Evolutionary conservation across 345 rosid species (phyloP), one percentile per base, ranked within the genome.

Genomic region (Eucalyptus guilfoylei): DNA sequence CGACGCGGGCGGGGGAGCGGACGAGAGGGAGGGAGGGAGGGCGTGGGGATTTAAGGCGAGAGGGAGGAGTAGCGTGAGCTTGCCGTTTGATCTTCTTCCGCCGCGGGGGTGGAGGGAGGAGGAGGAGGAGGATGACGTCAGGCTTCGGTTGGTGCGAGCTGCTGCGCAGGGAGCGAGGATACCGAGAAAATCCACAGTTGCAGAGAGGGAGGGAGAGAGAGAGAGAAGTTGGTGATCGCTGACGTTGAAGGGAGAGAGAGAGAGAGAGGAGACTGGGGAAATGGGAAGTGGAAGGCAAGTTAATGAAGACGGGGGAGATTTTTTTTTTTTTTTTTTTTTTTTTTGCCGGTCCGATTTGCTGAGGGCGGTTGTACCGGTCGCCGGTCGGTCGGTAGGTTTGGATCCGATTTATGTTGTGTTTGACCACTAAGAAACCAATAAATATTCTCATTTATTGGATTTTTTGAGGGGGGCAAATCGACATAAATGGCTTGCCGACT

Each of bases 251-350:
- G 26, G 87, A 80, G 48, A 58, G 17, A 49, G 64, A 60, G 13
- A 28, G 69, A 28, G 4, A 3, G 28, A 5, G 45, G 85, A 52
- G 55, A 49, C 52, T 44, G 24, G 14, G 44, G 88, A 34, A 69
- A 87, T 52, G 40, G 87, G 87, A 88, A 86, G 86, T 76, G 88
- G 80, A 87, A 87, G 88, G 54, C 40, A 87, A 62, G 88, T 87
- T 86, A 42, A 87, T 7, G 44, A 17, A 16, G 15, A 32, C 21
- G 24, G 58, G 88, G 42, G 3, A 14, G n/a, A 4, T 28, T 11
- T 49, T 50, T 52, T 48, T 48, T 50, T 15, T 5, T 49, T 49
- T 50, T 52, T 45, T 45, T n/a, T n/a, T n/a, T n/a, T n/a, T 19
- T 52, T 32, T 49, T 17, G 2, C 58, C 81, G 45, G 81, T 72